phyloP scores from a whole-genome alignment of 2,329 filamentous ascomycete genomes.

The Colletotrichum echinochloae region DNA sequence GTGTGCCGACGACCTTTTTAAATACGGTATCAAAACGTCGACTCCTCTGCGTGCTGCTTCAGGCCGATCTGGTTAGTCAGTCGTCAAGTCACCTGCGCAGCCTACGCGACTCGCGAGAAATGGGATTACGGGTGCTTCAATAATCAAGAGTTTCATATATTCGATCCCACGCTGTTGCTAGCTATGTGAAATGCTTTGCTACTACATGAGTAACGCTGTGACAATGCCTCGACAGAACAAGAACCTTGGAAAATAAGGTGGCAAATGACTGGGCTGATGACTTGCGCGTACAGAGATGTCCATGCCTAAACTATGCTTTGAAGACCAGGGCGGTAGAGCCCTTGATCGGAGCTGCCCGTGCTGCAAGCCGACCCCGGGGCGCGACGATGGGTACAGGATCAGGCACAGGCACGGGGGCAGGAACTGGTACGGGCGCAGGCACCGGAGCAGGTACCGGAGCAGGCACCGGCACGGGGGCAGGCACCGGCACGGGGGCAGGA shows the following conservation, averaged over 20 bases:
- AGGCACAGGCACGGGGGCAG: neutral
- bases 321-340: neutral
- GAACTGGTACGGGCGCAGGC: too few species aligned
- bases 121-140: fast-evolving
- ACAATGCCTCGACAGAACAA: neutral
- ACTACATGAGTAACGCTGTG: neutral
- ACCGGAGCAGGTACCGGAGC: neutral
- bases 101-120: too few species aligned
- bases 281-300: neutral
- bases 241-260: neutral
- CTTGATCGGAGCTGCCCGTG: neutral
- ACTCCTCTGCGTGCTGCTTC: neutral
- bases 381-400: neutral
- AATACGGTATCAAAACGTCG: neutral
- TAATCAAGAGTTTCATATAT: neutral
- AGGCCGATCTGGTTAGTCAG: neutral
- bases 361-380: neutral
- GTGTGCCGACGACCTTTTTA: too few species aligned
- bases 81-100: neutral
- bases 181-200: neutral
- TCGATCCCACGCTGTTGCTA: neutral
- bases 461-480: neutral
- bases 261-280: neutral
- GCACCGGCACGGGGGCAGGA: neutral
- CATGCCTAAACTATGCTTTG: neutral